These are phyloP conservation scores for Saussurea involucrata DNA, from an alignment of 129 eudicot genomes.

Conservation along the genomic window DNA sequence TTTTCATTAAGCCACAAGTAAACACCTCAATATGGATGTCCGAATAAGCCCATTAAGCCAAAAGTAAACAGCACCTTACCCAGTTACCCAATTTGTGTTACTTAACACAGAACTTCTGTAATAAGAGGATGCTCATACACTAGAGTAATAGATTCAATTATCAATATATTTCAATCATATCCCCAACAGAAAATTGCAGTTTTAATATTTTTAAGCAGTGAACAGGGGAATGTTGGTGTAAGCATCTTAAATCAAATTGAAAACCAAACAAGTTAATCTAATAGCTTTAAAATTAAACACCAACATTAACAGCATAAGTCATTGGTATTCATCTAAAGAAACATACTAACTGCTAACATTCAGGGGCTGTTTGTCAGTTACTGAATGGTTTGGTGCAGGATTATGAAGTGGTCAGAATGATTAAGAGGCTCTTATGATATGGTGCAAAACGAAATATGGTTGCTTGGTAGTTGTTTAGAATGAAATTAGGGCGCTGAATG, in stretches of 20 bases:
- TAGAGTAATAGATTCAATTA: neutral
- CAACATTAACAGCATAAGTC: neutral
- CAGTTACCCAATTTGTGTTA: neutral
- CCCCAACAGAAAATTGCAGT: neutral
- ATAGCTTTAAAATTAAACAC: neutral
- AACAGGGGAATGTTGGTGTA: neutral
- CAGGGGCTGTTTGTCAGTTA: no score
- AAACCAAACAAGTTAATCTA: neutral
- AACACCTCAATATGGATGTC: neutral
- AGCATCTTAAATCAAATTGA: neutral
- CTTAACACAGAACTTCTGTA: neutral
- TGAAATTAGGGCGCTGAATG: no score
- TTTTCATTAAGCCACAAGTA: neutral
- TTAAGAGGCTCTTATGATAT: no score
- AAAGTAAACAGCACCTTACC: neutral
- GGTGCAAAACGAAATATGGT: no score
- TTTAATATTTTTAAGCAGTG: neutral
- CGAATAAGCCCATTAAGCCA: neutral
- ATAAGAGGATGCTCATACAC: neutral
- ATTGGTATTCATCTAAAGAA: neutral
- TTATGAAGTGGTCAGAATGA: no score
- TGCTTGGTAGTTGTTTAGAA: no score
- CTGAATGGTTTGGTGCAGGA: no score
- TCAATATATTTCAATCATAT: no score
- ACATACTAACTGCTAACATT: neutral